Evolutionary conservation across 768 basidiomycete species (phyloP), one percentile per base, ranked within the genome.

Genomic region (Cyclocybe cylindracea): DNA sequence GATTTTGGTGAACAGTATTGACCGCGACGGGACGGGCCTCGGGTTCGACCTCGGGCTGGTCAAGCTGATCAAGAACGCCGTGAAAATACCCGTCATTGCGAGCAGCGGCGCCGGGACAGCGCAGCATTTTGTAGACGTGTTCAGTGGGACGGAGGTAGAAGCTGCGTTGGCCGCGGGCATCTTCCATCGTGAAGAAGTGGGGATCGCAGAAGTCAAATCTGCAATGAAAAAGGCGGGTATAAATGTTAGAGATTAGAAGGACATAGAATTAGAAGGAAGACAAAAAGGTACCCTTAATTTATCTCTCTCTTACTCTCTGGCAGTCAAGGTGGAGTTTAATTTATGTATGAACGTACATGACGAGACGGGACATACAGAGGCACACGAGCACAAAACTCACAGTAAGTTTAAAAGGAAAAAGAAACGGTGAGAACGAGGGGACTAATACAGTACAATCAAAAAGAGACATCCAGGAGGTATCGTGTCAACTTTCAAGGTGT

Each of bases 121-220:
- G 32, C 80, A 81, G 41, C 92, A 99, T 70, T 98, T 99, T 65
- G 78, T 85, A n/a, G 81, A 91, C 44, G 89, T 94, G 13, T 99
- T 99, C 68, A 64, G 74, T 50, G 69, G 79, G 59, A 94, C 94
- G 3, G 78, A 73, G 3, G 94, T 86, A 2, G 94, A 96, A 69
- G 93, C 97, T 40, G 97, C 90, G 2, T 70, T 99, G 50, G 97
- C 97, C 8, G 97, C 97, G 9, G 97, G 97, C 1, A 97, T 98
- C 58, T 99, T 99, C 70, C 97, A 99, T 68, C 75, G 97, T 32
- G 81, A 78, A 41, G 90, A 98, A 67, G 96, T 99, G 4, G 76
- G 70, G 38, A 95, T 99, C 54, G 70, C 71, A 41, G 85, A 89
- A 44, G 89, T 98, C 50, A 99, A 98, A 71, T 69, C 70, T 39